These are phyloP conservation scores for Tritrichomonas musculus DNA, from an alignment of 208 protist genomes.

Conservation along the genomic window DNA sequence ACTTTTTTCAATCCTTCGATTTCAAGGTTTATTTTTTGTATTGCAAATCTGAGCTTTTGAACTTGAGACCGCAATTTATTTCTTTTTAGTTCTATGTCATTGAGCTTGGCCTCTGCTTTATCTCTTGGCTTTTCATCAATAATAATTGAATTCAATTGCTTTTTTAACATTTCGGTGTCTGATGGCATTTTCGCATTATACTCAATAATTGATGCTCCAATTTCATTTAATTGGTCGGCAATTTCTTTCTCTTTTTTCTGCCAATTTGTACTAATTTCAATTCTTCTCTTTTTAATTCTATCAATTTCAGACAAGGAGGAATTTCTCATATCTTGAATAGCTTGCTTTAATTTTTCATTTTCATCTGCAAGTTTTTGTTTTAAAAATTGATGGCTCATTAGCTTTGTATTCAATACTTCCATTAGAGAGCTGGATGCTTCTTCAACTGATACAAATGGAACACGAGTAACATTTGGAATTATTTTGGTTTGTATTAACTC, in stretches of 20 bases:
- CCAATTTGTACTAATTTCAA: background rate
- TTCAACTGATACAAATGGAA: background rate
- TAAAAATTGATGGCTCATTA: background rate
- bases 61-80: no score
- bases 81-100: no score
- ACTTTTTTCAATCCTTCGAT: no score
- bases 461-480: background rate
- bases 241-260: background rate
- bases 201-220: no score
- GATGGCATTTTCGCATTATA: no score
- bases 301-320: background rate
- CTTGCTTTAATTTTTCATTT: background rate
- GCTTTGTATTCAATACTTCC: background rate
- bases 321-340: background rate
- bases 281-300: background rate
- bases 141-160: no score
- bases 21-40: no score
- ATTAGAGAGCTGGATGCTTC: background rate
- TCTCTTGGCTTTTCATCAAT: no score
- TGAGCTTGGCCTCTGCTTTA: no score
- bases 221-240: no score
- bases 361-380: background rate
- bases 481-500: background rate
- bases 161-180: no score
- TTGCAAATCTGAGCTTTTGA: no score